Conservation (phyloP, 169 alveolate species). For the Eimeria acervulina region DNA sequence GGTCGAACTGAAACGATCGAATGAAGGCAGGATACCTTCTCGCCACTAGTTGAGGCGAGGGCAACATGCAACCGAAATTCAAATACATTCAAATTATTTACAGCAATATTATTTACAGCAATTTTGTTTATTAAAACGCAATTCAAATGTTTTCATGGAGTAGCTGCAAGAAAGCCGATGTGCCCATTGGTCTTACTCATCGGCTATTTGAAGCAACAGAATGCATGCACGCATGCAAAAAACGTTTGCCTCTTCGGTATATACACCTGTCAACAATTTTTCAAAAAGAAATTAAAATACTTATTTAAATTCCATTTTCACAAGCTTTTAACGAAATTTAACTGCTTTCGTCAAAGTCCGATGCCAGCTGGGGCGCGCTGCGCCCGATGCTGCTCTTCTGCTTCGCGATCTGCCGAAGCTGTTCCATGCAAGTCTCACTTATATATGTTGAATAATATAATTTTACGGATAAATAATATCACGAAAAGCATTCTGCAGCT, state of each 20-base stretch:
- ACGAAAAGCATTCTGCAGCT: too few relatives aligned
- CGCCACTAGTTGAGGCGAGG: not conserved
- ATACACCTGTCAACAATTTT: not conserved
- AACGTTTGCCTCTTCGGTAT: not conserved
- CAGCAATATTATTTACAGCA: not conserved
- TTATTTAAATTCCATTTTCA: not conserved
- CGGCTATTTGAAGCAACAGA: too few relatives aligned
- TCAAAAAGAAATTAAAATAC: not conserved
- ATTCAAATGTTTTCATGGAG: not conserved
- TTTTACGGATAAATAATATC: too few relatives aligned
- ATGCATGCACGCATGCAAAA: not conserved
- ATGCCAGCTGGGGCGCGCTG: not conserved
- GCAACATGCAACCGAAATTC: not conserved
- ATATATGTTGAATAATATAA: too few relatives aligned
- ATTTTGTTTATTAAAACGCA: not conserved
- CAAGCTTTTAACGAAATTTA: not conserved
- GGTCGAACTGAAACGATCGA: not conserved
- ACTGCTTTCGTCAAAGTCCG: not conserved
- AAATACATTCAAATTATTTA: not conserved
- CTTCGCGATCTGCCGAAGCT: not conserved
- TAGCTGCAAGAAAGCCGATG: not conserved
- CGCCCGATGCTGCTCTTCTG: not conserved
- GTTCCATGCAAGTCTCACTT: too few relatives aligned
- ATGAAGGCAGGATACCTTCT: too few relatives aligned
- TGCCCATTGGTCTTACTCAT: constrained; percentile 4